These are phyloP conservation scores for Coniochaeta sp. DNA, from an alignment of 2,329 filamentous ascomycete genomes.

Conservation along the genomic window DNA sequence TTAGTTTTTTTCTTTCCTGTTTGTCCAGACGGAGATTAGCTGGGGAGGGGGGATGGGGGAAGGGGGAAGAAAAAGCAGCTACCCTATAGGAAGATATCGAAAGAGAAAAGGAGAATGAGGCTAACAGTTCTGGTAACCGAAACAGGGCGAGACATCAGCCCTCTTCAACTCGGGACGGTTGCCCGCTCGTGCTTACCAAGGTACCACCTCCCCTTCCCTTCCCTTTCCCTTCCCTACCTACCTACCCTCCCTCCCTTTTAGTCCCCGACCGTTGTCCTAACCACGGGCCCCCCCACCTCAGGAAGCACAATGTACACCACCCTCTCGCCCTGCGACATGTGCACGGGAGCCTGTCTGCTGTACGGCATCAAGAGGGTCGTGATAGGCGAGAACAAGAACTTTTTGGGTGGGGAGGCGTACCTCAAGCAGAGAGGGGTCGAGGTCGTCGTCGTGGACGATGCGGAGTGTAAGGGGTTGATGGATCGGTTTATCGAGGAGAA, in stretches of 20 bases:
- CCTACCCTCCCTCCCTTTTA: too few relatives aligned
- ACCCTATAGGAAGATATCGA: too few relatives aligned
- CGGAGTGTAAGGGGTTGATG: slow-evolving; percentile 63
- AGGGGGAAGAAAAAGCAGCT: too few relatives aligned
- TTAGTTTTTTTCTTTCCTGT: slow-evolving; percentile 38
- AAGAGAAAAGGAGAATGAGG: background rate
- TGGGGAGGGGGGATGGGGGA: background rate
- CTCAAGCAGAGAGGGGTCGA: slow-evolving; percentile 62
- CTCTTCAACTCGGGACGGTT: slow-evolving; percentile 68
- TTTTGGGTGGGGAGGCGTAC: slow-evolving; percentile 66
- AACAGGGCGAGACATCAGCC: slow-evolving; percentile 72
- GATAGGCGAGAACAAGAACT: slow-evolving; percentile 71
- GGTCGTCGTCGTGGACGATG: slow-evolving; percentile 61
- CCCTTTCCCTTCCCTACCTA: background rate
- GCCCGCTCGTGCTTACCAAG: slow-evolving; percentile 56
- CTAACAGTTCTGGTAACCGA: slow-evolving; percentile 26
- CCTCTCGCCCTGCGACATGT: slow-evolving; percentile 75
- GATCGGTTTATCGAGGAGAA: slow-evolving; percentile 64
- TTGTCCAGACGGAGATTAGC: too few relatives aligned
- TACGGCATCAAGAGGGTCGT: slow-evolving; percentile 71
- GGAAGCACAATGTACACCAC: slow-evolving; percentile 80
- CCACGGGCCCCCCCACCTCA: background rate
- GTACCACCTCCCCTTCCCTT: background rate
- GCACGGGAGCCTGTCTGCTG: slow-evolving; percentile 67
- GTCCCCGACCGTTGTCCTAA: background rate